Base-by-base conservation (phyloP, 257 asterid species). In the Misopates orontium region DNA sequence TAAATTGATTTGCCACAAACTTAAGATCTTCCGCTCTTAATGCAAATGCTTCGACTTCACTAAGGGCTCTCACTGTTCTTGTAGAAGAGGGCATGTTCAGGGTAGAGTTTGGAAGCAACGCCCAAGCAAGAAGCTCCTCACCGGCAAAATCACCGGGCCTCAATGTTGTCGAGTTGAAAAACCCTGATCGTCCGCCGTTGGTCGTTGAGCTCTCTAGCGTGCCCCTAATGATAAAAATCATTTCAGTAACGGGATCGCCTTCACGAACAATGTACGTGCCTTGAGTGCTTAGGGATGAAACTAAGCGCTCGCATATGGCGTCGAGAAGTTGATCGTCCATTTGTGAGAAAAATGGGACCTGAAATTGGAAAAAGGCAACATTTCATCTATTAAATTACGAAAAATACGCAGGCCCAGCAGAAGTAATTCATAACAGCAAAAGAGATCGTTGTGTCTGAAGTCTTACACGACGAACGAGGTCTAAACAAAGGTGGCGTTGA, bases 41-140 rank as follows among this genome's bases (percentile, higher is more conserved):
- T 5, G 92, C 95, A 57, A 90, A 90, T 0, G 95, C 93, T 68
- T 90, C 97, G 1, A 87, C 97, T 75, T 90, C 97, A 2, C 66
- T 68, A 1, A 85, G 82, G 3, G 96, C 82, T 69, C 51, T 75
- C n/a, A 90, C 97, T 1, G 97, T 87, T 69, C 97, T 76, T 1
- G 97, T 90, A 0, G 97, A 90, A 28, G 93, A 73, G 1, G 96
- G 96, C 47, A 85, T 73, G 80, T 86, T 85, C 15, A 75, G 73
- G 67, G 83, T 70, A 2, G 95, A 84, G 51, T 70, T 69, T 0
- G 97, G 97, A 28, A 85, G 87, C 69, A 89, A 58, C 1, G 94
- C 95, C 97, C 97, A 89, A 0, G 97, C 86, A 8, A 89, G 95
- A 13, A 89, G 83, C 39, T 89, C 97, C 77, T 89, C 97, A 0